phyloP scores from a whole-genome alignment of 1,139 yeast species.

The Hansenula sp. region DNA sequence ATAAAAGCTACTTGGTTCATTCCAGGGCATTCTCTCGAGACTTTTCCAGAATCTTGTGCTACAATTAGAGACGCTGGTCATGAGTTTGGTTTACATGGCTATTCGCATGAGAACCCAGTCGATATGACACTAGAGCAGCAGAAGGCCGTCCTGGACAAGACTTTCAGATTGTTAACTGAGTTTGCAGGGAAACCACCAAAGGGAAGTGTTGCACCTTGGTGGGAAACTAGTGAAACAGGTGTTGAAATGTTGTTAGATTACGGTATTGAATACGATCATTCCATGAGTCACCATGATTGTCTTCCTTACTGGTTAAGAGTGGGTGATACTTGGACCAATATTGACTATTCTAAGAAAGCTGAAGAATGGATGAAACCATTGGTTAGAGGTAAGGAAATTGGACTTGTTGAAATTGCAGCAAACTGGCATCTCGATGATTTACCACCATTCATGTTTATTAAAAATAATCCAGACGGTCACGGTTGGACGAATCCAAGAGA shows the following conservation, averaged over 20 bases:
- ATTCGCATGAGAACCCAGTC: conserved; percentile 30
- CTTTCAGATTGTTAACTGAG: conserved; percentile 25
- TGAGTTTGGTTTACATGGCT: conserved; percentile 29
- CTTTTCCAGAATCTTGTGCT: conserved; percentile 29
- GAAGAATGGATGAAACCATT: conserved; percentile 30
- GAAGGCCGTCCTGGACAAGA: conserved; percentile 27
- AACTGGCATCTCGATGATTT: conserved; percentile 29
- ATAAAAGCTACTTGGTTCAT: conserved; percentile 31
- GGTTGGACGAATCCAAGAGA: conserved; percentile 31
- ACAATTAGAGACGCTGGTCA: conserved; percentile 27
- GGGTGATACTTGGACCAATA: conserved; percentile 30
- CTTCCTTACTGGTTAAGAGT: conserved; percentile 29
- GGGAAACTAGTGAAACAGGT: conserved; percentile 30
- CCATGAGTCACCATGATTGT: conserved; percentile 29
- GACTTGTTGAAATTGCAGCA: conserved; percentile 29
- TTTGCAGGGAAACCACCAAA: conserved; percentile 28
- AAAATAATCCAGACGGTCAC: conserved; percentile 24
- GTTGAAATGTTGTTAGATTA: conserved; percentile 27
- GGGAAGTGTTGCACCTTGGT: conserved; percentile 31
- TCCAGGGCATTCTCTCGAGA: conserved; percentile 31
- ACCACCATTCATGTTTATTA: conserved; percentile 29
- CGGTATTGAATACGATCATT: conserved; percentile 29
- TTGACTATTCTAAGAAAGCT: conserved; percentile 27
- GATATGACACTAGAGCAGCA: conserved; percentile 29
- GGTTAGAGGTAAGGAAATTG: conserved; percentile 25